phyloP scores from a whole-genome alignment of 768 basidiomycete genomes.

The Lactarius deliciosus region DNA sequence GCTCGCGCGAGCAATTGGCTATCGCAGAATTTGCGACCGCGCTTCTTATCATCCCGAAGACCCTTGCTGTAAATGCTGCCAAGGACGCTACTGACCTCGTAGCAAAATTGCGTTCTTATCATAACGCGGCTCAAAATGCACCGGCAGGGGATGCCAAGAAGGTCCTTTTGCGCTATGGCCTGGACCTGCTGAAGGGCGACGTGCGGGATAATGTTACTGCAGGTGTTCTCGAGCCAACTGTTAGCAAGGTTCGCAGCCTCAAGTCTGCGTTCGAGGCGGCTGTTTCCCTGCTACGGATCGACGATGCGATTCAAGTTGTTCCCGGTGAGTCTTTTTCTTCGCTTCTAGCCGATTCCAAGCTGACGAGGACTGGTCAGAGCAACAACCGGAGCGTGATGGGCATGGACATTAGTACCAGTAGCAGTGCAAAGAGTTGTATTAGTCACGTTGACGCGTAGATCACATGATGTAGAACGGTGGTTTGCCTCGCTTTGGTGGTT shows the following conservation, averaged over 20 bases:
- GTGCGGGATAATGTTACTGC: slow-evolving; percentile 93
- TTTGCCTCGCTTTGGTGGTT: slow-evolving; percentile 3
- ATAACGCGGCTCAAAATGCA: slow-evolving; percentile 94
- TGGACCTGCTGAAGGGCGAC: slow-evolving; percentile 92
- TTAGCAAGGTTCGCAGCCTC: slow-evolving; percentile 95
- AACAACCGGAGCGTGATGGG: slow-evolving; percentile 66
- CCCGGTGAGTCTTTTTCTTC: slow-evolving; percentile 51
- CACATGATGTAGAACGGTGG: slow-evolving; percentile 15
- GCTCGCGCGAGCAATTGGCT: slow-evolving; percentile 95
- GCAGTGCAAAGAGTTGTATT: neutral
- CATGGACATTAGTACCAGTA: slow-evolving; percentile 59
- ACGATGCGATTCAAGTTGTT: slow-evolving; percentile 91
- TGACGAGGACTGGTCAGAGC: slow-evolving; percentile 47
- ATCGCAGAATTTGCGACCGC: slow-evolving; percentile 98
- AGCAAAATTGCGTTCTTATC: slow-evolving; percentile 94
- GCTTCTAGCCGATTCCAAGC: slow-evolving; percentile 8
- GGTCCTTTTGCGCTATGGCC: slow-evolving; percentile 84
- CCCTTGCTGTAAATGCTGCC: slow-evolving; percentile 94
- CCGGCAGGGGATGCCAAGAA: slow-evolving; percentile 90
- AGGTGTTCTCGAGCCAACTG: slow-evolving; percentile 92
- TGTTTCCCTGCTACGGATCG: slow-evolving; percentile 90
- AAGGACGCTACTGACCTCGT: slow-evolving; percentile 98
- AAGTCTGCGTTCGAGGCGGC: slow-evolving; percentile 98
- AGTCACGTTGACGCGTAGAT: slow-evolving; percentile 20
- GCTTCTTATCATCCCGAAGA: slow-evolving; percentile 93